phyloP scores from a whole-genome alignment of 169 alveolate genomes.

The Plasmodium chabaudi region DNA sequence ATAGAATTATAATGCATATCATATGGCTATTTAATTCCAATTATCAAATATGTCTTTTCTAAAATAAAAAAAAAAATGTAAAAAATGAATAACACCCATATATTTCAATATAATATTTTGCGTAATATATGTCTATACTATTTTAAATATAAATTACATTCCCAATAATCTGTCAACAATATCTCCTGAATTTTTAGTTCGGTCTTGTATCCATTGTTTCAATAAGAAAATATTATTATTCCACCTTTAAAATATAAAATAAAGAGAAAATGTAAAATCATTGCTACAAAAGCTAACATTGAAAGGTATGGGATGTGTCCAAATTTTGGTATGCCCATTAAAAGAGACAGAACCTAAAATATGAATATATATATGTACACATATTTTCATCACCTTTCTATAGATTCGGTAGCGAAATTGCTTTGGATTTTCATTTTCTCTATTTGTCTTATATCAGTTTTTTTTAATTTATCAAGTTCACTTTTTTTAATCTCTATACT shows the following conservation, averaged over 20 bases:
- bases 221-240: slow-evolving; percentile 60
- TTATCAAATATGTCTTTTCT: slow-evolving; percentile 69
- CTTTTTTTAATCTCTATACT: slow-evolving; percentile 22
- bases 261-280: neutral
- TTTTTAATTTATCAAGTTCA: slow-evolving; percentile 45
- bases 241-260: slow-evolving; percentile 32
- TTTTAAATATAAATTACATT: slow-evolving; percentile 26
- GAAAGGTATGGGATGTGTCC: neutral
- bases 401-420: slow-evolving; percentile 58
- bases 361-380: neutral
- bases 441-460: slow-evolving; percentile 58
- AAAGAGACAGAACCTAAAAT: no score
- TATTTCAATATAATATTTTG: neutral
- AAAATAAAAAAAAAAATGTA: slow-evolving; percentile 1
- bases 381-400: slow-evolving; percentile 29
- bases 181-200: slow-evolving; percentile 53
- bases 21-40: slow-evolving; percentile 26
- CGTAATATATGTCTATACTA: neutral
- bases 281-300: neutral
- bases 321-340: neutral
- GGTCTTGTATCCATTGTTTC: slow-evolving; percentile 69
- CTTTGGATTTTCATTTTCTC: slow-evolving; percentile 64
- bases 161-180: slow-evolving; percentile 65
- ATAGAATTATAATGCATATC: no score
- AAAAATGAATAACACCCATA: neutral